Base-by-base conservation (phyloP, 305 asterid species). In the Nicotiana rustica region DNA sequence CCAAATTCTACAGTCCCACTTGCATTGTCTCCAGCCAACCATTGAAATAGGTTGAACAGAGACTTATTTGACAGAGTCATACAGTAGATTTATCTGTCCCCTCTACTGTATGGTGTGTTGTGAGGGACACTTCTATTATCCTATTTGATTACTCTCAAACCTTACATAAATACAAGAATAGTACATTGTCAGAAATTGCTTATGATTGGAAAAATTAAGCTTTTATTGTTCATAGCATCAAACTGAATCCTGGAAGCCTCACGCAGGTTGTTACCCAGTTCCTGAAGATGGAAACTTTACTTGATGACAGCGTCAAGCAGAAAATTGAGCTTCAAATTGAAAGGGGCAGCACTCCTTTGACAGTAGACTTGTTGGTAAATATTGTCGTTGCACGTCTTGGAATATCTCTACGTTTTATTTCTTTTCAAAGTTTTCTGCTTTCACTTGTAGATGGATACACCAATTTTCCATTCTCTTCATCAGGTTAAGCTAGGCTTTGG, bases 191-290 rank as follows among this genome's bases (percentile, higher is more conserved):
- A 6, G 31, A 52, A 25, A 14, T 80, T 8, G 21, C 25, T 67
- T 17, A 59, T 66, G 55, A 31, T 55, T 52, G 35, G 76, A 61
- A 66, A 44, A 31, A 80, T 29, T 79, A 29, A 33, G 9, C 25
- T 33, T 33, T 64, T 36, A 49, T 60, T 65, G 60, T 18, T 67
- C 67, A 12, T 67, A 65, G 35, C 77, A 15, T 81, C 64, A 25
- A 61, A 38, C 77, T 91, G 85, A 88, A 82, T 47, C 76, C n/a
- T 65, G 89, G 60, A 87, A 85, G 68, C 57, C 65, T 85, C 86
- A 78, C 89, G 85, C 91, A 97, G 99, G 99, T 97, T 80, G 86
- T 89, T 82, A 97, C 99, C 81, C 99, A 93, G 87, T 97, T 97
- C 87, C 90, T 93, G 89, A 90, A 89, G 92, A 90, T 93, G 98